Evolutionary conservation across 345 rosid species (phyloP), one percentile per base, ranked within the genome.

Genomic region (Salix koriyanagi): DNA sequence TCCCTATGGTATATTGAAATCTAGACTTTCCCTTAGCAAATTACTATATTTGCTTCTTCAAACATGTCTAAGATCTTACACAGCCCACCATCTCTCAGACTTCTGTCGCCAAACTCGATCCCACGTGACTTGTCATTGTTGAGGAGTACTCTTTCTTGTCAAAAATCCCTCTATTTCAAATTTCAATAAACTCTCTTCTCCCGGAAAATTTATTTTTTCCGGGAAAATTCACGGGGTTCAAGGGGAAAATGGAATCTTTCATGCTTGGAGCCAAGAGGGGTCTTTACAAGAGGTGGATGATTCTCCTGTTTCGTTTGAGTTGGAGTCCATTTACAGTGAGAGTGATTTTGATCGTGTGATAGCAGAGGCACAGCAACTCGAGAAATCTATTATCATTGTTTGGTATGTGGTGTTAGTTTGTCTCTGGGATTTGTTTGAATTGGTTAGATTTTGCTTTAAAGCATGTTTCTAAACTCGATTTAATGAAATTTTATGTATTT

Each of bases 301-400:
- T 28, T 83, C 88, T 5, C 98, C 96, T 42, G 82, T 89, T 10
- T 87, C 93, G 2, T 50, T 91, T 18, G 90, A 90, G 76, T 85
- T 91, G 18, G 83, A 76, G 44, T 85, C 82, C 58, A 86, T 96
- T 78, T 74, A 79, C 77, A 84, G 86, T 72, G 98, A 91, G 82
- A 88, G 72, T 76, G 89, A 86, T 67, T 93, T 96, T 76, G 91
- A 92, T 84, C 88, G 88, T 71, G 89, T 96, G 71, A 75, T 96
- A 70, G 91, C 91, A 2, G 97, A 91, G 78, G 93, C 98, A 52
- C 90, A 88, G 66, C 91, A 86, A 79, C 89, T 81, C 5, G 89
- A 88, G n/a, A 86, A 88, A 71, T 76, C 91, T 14, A 82, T 91
- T 67, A 75, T 93, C 42, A 65, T 93, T 67, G 90, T 96, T 75